Percentiles rank a stretch among this genome's conserved stretches.
These are phyloP conservation scores for Colletotrichum lupini DNA, from an alignment of 2,329 filamentous ascomycete genomes.

Conservation along the genomic window DNA sequence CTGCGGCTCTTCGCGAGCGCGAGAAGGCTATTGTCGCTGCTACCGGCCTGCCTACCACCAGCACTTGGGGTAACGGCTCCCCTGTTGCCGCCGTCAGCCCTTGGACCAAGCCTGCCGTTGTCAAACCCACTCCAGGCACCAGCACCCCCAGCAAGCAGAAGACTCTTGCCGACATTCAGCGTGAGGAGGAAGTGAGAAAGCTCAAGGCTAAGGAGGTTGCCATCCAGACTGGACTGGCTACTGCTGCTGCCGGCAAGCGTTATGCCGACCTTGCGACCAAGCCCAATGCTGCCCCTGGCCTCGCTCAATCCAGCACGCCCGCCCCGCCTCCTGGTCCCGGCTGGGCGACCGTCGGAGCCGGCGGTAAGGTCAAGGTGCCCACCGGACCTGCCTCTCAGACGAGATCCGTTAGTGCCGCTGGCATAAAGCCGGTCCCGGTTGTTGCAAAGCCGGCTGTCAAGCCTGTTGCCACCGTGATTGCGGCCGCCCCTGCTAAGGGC, in stretches of 20 bases:
- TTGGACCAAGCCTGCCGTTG: slow-evolving; percentile 73
- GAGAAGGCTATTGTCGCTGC: slow-evolving; percentile 69
- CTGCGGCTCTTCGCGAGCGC: slow-evolving; percentile 67
- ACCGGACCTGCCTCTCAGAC: slow-evolving; percentile 64
- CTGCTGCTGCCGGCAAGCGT: slow-evolving; percentile 76
- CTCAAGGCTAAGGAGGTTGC: slow-evolving; percentile 71
- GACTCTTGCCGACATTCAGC: slow-evolving; percentile 94
- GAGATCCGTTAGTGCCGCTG: slow-evolving; percentile 57
- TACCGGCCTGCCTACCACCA: slow-evolving; percentile 85
- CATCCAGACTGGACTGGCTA: slow-evolving; percentile 57
- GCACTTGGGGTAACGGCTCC: slow-evolving; percentile 88
- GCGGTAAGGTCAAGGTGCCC: slow-evolving; percentile 88
- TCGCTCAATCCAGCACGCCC: slow-evolving; percentile 56
- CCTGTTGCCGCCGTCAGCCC: slow-evolving; percentile 72
- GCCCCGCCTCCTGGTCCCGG: slow-evolving; percentile 61
- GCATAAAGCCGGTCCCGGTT: slow-evolving; percentile 56
- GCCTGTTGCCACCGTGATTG: slow-evolving; percentile 55
- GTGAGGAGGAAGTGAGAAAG: slow-evolving; percentile 94
- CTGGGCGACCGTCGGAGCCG: slow-evolving; percentile 95
- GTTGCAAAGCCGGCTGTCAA: slow-evolving; percentile 63
- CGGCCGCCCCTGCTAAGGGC: slow-evolving; percentile 58
- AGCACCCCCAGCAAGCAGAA: slow-evolving; percentile 71
- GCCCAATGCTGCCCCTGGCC: slow-evolving; percentile 36
- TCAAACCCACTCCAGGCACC: slow-evolving; percentile 50
- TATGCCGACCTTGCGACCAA: slow-evolving; percentile 94